These are phyloP conservation scores for Verbena officinalis DNA, from an alignment of 257 asterid species.

Conservation along the genomic window DNA sequence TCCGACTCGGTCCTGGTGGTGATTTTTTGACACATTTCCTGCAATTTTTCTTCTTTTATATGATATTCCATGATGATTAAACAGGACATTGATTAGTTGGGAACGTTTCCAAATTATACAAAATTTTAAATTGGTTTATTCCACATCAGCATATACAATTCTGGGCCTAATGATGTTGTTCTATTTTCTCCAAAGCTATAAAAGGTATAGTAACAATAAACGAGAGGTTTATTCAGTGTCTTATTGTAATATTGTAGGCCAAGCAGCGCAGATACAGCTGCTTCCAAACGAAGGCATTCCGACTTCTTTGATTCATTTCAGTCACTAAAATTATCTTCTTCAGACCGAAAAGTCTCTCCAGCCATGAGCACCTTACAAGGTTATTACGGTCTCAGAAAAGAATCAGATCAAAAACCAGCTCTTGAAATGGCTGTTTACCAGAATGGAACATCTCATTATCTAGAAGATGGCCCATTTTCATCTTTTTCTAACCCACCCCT, in stretches of 20 bases:
- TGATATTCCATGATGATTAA: neutral
- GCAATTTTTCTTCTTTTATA: neutral
- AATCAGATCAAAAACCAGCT: conserved; percentile 38
- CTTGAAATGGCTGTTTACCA: conserved; percentile 54
- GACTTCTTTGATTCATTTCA: conserved; percentile 82
- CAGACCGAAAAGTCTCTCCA: conserved; percentile 57
- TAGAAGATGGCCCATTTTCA: conserved; percentile 52
- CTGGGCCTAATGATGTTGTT: conserved; percentile 7
- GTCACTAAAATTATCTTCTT: conserved; percentile 64
- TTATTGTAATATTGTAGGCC: conserved; percentile 48
- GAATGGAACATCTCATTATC: conserved; percentile 52
- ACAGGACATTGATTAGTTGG: neutral
- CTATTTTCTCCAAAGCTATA: conserved; percentile 10
- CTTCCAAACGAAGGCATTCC: conserved; percentile 52
- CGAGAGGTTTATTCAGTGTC: neutral
- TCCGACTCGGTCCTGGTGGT: neutral
- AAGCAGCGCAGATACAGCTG: conserved; percentile 54
- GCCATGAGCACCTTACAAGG: conserved; percentile 79
- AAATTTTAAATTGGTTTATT: neutral
- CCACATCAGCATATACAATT: neutral
- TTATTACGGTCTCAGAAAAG: conserved; percentile 58
- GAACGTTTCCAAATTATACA: neutral
- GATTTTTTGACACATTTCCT: neutral
- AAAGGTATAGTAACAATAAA: neutral
- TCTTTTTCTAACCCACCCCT: conserved; percentile 50